Evolutionary conservation across 495 filamentous ascomycete genomes (phyloP).

Genomic region (Aspergillus bridgeri): DNA sequence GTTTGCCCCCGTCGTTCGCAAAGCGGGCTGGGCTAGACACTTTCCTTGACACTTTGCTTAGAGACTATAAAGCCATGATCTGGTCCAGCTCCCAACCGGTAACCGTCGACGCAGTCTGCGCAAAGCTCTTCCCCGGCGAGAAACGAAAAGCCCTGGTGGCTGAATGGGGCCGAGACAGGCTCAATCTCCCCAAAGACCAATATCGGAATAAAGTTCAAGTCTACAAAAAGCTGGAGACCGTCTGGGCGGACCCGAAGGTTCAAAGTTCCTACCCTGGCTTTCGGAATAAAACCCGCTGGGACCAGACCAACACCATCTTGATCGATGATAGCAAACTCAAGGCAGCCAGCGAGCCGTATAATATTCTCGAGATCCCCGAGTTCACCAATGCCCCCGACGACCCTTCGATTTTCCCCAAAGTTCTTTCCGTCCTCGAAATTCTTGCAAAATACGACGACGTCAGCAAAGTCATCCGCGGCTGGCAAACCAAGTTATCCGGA

Average conservation of each 20-base stretch:
- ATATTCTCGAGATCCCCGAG: constrained; percentile 75
- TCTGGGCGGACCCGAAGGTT: constrained; percentile 65
- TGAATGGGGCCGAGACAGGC: constrained; percentile 75
- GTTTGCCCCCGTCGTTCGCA: constrained; percentile 49
- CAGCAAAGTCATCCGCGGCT: constrained; percentile 33
- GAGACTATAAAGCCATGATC: constrained; percentile 72
- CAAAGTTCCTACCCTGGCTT: constrained; percentile 42
- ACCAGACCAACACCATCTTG: constrained; percentile 82
- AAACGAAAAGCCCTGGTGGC: constrained; percentile 54
- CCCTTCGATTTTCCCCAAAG: constrained; percentile 28
- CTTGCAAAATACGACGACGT: constrained; percentile 38
- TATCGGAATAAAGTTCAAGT: constrained; percentile 72
- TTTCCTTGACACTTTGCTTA: constrained; percentile 67
- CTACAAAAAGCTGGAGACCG: constrained; percentile 73
- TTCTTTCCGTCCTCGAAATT: constrained; percentile 30
- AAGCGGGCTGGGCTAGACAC: constrained; percentile 56
- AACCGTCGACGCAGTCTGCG: constrained; percentile 62
- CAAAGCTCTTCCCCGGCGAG: constrained; percentile 45
- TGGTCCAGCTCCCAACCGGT: constrained; percentile 80
- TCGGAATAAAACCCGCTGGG: constrained; percentile 47
- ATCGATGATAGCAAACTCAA: constrained; percentile 83
- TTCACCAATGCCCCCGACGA: constrained; percentile 47
- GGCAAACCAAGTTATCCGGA: constrained; percentile 16
- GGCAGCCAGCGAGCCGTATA: constrained; percentile 76
- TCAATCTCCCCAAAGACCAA: constrained; percentile 60